Evolutionary conservation across 2,329 filamentous ascomycete species (phyloP).

Genomic region (Chaetomium globosum): DNA sequence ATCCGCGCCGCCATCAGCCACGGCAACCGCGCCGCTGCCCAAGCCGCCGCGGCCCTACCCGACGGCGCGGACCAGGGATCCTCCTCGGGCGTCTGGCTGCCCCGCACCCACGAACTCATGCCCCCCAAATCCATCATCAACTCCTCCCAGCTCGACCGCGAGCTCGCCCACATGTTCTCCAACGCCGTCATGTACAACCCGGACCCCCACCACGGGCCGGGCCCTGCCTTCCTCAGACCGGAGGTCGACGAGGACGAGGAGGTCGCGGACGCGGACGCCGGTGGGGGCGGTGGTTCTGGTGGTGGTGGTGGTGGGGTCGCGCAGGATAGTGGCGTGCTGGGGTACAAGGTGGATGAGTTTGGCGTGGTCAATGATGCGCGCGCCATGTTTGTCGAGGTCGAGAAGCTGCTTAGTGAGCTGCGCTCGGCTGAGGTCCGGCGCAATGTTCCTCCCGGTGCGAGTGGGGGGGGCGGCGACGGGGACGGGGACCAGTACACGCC

Average conservation of each 20-base stretch:
- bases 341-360: slow-evolving; percentile 75
- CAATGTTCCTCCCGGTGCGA: slow-evolving; percentile 41
- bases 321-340: slow-evolving; percentile 48
- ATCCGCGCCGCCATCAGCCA: slow-evolving; percentile 76
- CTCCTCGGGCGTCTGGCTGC: slow-evolving; percentile 60
- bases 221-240: slow-evolving; percentile 56
- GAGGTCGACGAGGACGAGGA: slow-evolving; percentile 46
- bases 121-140: slow-evolving; percentile 92
- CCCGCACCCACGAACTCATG: slow-evolving; percentile 73
- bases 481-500: slow-evolving; percentile 19
- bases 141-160: slow-evolving; percentile 86
- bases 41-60: slow-evolving; percentile 62
- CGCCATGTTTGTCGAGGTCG: slow-evolving; percentile 87
- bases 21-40: slow-evolving; percentile 66
- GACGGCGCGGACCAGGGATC: slow-evolving; percentile 62
- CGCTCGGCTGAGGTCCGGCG: slow-evolving; percentile 69
- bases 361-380: slow-evolving; percentile 84
- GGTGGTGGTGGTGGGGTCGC: background rate
- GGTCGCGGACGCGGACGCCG: slow-evolving; percentile 22
- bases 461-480: slow-evolving; percentile 24
- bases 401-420: slow-evolving; percentile 75
- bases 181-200: slow-evolving; percentile 99
- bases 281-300: background rate
- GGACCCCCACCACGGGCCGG: slow-evolving; percentile 72
- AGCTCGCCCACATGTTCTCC: slow-evolving; percentile 94